Evolutionary conservation across 2,329 filamentous ascomycete species (phyloP).

Genomic region (Ophiosphaerella korrae): DNA sequence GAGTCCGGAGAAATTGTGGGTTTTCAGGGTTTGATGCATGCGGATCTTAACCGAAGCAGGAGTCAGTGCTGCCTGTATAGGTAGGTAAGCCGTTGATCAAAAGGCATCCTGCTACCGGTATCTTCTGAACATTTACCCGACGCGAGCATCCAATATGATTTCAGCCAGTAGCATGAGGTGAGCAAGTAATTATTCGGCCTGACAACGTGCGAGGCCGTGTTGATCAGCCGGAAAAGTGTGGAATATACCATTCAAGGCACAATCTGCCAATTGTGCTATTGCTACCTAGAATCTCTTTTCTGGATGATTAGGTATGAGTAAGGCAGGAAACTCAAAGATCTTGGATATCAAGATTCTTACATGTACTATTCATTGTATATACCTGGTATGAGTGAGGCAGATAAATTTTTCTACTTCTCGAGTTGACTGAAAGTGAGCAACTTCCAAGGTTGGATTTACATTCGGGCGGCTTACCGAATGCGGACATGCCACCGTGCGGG

Average conservation of each 20-base stretch:
- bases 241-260: too few species aligned
- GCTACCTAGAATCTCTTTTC: too few species aligned
- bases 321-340: too few species aligned
- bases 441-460: not conserved
- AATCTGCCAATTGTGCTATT: too few species aligned
- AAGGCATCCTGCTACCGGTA: slow-evolving; percentile 11
- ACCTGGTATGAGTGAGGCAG: too few species aligned
- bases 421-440: too few species aligned
- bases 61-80: slow-evolving; percentile 8
- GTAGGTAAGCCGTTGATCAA: slow-evolving; percentile 13
- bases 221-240: too few species aligned
- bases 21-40: not conserved
- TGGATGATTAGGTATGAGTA: too few species aligned
- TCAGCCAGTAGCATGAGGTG: not conserved
- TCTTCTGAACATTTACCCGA: slow-evolving; percentile 20
- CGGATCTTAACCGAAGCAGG: slow-evolving; percentile 9
- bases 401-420: too few species aligned
- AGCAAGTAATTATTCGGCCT: slow-evolving; percentile 14
- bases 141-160: not conserved
- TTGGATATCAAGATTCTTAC: too few species aligned
- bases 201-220: slow-evolving; percentile 9
- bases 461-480: slow-evolving; percentile 30
- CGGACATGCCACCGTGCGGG: slow-evolving; percentile 10
- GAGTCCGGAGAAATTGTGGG: slow-evolving; percentile 21
- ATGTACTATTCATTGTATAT: too few species aligned